Conservation (phyloP, 2,329 filamentous ascomycete species). For the Epichloe brachyelytri region DNA sequence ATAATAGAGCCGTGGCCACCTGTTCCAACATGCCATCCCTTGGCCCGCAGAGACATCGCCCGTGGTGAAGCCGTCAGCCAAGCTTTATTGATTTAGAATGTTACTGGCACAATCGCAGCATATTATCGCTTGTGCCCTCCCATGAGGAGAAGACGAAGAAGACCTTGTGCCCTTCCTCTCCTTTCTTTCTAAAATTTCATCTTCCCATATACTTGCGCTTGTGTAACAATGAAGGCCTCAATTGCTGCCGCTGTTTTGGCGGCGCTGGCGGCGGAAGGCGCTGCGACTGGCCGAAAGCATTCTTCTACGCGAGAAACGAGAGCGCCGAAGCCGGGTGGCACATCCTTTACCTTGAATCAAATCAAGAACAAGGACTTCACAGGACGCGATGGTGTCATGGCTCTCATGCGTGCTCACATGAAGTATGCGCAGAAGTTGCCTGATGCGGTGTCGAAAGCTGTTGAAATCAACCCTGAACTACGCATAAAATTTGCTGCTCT, state of each 20-base stretch:
- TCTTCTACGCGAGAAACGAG: neutral
- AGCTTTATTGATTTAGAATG: neutral
- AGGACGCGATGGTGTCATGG: slow-evolving; percentile 18
- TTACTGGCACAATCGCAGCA: neutral
- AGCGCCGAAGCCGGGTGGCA: neutral
- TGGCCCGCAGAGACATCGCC: neutral
- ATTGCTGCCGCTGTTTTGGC: slow-evolving; percentile 2
- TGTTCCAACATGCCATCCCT: neutral
- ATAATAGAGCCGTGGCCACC: neutral
- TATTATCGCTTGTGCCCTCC: too few species aligned
- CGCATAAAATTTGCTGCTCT: slow-evolving; percentile 12
- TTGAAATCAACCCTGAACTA: slow-evolving; percentile 12
- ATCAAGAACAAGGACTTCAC: slow-evolving; percentile 22
- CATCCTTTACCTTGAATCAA: slow-evolving; percentile 17
- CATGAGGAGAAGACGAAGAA: too few species aligned
- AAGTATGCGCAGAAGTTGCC: slow-evolving; percentile 25
- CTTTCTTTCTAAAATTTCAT: too few species aligned
- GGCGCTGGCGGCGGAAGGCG: slow-evolving; percentile 5
- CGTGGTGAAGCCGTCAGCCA: neutral
- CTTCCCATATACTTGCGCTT: too few species aligned
- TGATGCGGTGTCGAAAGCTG: slow-evolving; percentile 12
- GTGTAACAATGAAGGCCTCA: slow-evolving; percentile 3
- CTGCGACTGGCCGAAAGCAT: neutral
- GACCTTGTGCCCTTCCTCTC: neutral
- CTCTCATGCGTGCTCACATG: slow-evolving; percentile 19